A percentile compares a stretch with the other conserved stretches of the same genome.
phyloP scores from a whole-genome alignment of 2,329 filamentous ascomycete genomes.

The Phaeosphaeria sp. region DNA sequence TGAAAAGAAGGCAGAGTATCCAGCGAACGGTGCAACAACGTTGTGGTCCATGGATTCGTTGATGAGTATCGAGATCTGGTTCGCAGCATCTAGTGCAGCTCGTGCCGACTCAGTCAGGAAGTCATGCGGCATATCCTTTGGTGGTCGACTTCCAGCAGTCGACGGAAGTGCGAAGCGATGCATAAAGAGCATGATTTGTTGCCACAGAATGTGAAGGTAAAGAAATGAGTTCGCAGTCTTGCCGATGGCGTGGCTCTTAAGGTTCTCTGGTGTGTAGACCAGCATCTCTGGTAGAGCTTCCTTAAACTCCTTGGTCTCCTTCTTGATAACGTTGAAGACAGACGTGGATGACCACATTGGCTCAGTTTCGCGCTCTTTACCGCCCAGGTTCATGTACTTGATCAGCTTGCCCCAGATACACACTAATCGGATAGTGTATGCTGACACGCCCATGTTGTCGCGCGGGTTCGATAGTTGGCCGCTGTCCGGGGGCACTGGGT shows the following conservation, averaged over 20 bases:
- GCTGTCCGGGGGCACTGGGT: constrained; percentile 67
- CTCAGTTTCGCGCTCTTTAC: constrained; percentile 76
- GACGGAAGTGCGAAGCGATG: constrained; percentile 83
- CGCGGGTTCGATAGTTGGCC: constrained; percentile 70
- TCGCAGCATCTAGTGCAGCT: constrained; percentile 82
- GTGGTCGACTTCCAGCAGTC: constrained; percentile 68
- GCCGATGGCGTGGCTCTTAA: constrained; percentile 83
- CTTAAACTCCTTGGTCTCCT: constrained; percentile 74
- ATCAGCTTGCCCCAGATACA: constrained; percentile 90
- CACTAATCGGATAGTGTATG: constrained; percentile 85
- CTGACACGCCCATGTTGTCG: constrained; percentile 92
- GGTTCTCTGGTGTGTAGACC: constrained; percentile 80
- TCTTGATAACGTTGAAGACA: constrained; percentile 72
- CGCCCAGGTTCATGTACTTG: constrained; percentile 88
- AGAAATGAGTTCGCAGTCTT: constrained; percentile 90
- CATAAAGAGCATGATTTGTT: constrained; percentile 89
- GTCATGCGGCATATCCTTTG: constrained; percentile 74
- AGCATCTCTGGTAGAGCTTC: constrained; percentile 72
- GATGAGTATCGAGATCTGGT: constrained; percentile 83
- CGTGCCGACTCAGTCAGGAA: constrained; percentile 79
- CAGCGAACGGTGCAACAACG: constrained; percentile 88
- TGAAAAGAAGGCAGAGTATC: constrained; percentile 92
- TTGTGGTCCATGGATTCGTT: constrained; percentile 80
- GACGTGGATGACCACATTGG: constrained; percentile 87
- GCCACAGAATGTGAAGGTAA: constrained; percentile 87